Evolutionary conservation across 371 early-diverging fungal genomes (phyloP), one percentile per base, ranked within the genome.

Genomic region (Mortierella sp.): DNA sequence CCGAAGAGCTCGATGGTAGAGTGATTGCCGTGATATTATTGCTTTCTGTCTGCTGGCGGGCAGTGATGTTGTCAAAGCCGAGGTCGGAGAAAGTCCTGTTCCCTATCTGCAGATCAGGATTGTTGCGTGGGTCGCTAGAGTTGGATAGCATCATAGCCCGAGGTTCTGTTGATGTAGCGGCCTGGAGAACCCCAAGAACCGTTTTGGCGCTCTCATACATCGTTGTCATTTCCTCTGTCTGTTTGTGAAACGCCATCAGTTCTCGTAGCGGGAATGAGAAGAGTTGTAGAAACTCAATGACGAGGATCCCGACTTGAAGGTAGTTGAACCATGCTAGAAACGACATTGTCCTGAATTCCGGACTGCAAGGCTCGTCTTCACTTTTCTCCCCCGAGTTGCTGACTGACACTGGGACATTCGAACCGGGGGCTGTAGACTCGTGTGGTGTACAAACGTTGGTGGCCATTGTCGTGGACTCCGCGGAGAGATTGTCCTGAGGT

Each of bases 211-310:
- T 67, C 17, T 66, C 67, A 13, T 62, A 62, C 53, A 72, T 50
- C 28, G 45, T 41, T 7, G 47, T 58, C 17, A 67, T 72, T 50
- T 62, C 67, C 25, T 56, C 73, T 0, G 60, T 58, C 25, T 72
- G 72, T 44, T 61, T 65, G 39, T 72, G 62, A 62, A 67, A 72
- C 50, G 66, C 73, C 60, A 87, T 80, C 34, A 87, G 67, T 54
- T 86, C 88, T 25, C 86, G 71, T 1, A 87, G 65, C 0, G 86
- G 88, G 43, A 87, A 87, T 0, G 85, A 81, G 57, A 87, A 72
- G 0, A 86, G 64, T 49, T 87, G 88, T 48, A 87, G 79, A 45
- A 87, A 85, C 44, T 87, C 88, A n/a, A 87, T 85, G 37, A 86
- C 61, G 0, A 87, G 70, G 49, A 87, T 86, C 13, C 80, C 80